Conservation (phyloP, 2,329 filamentous ascomycete species). For the Calonectria honghensis region DNA sequence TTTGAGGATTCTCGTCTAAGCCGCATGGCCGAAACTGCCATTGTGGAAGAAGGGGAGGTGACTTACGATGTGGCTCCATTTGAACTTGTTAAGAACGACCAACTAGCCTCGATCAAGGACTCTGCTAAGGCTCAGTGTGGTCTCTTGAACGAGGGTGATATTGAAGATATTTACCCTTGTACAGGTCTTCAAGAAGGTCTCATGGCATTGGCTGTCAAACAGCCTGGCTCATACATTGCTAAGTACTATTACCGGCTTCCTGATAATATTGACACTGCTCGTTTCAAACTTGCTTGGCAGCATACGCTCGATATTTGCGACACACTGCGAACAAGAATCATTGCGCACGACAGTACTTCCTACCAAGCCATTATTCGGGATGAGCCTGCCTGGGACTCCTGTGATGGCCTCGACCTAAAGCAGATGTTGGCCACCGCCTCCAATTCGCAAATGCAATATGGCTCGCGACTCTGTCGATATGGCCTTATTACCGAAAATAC, state of each 20-base stretch:
- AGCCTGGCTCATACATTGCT: constrained; percentile 32
- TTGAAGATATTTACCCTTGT: constrained; percentile 36
- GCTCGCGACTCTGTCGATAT: constrained; percentile 23
- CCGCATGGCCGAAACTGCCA: constrained; percentile 13
- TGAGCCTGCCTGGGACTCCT: constrained; percentile 10
- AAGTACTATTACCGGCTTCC: constrained; percentile 23
- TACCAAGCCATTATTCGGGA: constrained; percentile 9
- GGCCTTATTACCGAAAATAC: constrained; percentile 23
- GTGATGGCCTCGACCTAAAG: constrained; percentile 5
- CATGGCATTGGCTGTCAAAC: constrained; percentile 30
- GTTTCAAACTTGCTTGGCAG: constrained; percentile 26
- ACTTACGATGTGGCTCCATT: constrained; percentile 17
- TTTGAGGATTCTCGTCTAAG: constrained; percentile 27
- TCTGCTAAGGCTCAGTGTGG: constrained; percentile 12
- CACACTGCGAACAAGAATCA: constrained; percentile 29
- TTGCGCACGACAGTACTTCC: background rate
- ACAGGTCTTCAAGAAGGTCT: constrained; percentile 28
- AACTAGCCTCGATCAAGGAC: background rate
- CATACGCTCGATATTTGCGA: constrained; percentile 20
- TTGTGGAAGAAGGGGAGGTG: constrained; percentile 1
- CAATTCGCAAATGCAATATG: constrained; percentile 25
- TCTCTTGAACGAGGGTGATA: background rate
- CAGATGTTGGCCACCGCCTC: background rate
- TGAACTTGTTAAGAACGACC: constrained; percentile 6
- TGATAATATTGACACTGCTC: constrained; percentile 9